phyloP scores from a whole-genome alignment of 768 basidiomycete genomes.

The Suillus luteus region DNA sequence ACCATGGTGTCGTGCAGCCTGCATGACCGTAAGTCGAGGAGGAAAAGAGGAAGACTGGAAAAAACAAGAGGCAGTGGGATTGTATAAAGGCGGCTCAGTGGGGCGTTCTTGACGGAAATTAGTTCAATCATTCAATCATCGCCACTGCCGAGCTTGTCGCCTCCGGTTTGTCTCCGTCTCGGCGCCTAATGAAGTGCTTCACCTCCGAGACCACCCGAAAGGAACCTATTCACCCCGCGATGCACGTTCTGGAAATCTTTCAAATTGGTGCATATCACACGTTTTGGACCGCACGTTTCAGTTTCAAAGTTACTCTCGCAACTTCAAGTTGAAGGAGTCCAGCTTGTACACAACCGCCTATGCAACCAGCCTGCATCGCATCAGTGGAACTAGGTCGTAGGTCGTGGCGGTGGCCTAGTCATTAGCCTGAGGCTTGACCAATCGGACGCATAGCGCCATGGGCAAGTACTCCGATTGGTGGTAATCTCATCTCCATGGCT shows the following conservation, averaged over 20 bases:
- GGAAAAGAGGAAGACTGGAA: background rate
- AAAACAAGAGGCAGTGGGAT: background rate
- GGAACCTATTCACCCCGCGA: background rate
- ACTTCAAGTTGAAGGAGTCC: background rate
- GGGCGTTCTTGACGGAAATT: background rate
- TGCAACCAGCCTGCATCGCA: background rate
- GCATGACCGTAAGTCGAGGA: background rate
- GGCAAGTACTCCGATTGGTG: background rate
- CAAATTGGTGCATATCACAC: background rate
- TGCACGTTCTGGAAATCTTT: background rate
- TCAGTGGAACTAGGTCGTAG: background rate
- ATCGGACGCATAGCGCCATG: background rate
- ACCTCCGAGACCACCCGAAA: background rate
- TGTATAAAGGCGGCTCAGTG: background rate
- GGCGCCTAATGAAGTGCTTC: background rate
- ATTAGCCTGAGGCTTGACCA: background rate
- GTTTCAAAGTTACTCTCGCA: background rate
- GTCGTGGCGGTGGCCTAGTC: background rate
- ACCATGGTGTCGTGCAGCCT: conserved; percentile 6
- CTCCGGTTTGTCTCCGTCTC: background rate
- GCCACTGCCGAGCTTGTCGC: background rate
- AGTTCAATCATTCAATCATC: background rate
- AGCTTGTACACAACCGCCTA: background rate
- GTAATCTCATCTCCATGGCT: background rate
- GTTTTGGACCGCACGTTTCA: background rate